Percentiles rank a stretch among this genome's conserved stretches.
phyloP scores from a whole-genome alignment of 2,329 filamentous ascomycete genomes.

The Ophiostoma perfectum region DNA sequence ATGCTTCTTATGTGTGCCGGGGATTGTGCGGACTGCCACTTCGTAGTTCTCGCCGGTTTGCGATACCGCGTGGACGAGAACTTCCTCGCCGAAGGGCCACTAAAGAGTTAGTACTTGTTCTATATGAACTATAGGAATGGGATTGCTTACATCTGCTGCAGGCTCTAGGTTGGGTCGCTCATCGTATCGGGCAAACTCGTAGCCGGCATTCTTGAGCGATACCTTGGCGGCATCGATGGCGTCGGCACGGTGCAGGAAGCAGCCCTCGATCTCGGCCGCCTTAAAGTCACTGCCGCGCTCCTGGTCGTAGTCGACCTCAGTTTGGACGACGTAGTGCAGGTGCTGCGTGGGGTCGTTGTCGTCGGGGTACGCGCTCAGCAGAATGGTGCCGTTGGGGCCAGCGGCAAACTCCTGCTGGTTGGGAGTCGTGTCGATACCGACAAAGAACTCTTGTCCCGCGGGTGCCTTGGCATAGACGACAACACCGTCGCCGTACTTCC shows the following conservation, averaged over 20 bases:
- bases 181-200: slow-evolving; percentile 35
- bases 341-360: slow-evolving; percentile 27
- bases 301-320: slow-evolving; percentile 38
- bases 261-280: slow-evolving; percentile 38
- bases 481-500: slow-evolving; percentile 38
- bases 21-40: slow-evolving; percentile 36
- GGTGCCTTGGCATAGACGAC: slow-evolving; percentile 37
- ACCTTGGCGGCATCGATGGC: slow-evolving; percentile 32
- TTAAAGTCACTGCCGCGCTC: slow-evolving; percentile 32
- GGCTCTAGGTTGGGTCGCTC: slow-evolving; percentile 29
- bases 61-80: slow-evolving; percentile 40
- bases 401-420: slow-evolving; percentile 34
- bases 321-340: slow-evolving; percentile 41
- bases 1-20: slow-evolving; percentile 29
- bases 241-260: slow-evolving; percentile 34
- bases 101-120: slow-evolving; percentile 21
- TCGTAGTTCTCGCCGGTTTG: slow-evolving; percentile 39
- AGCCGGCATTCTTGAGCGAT: slow-evolving; percentile 30
- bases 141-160: slow-evolving; percentile 13
- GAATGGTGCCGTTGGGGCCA: slow-evolving; percentile 26
- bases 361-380: slow-evolving; percentile 26
- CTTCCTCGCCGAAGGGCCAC: slow-evolving; percentile 44
- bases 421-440: slow-evolving; percentile 36
- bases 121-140: background rate
- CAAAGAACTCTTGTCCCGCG: slow-evolving; percentile 36